Percentiles rank a stretch among this genome's conserved stretches.
Conservation (phyloP, 257 asterid species). For the Ligustrum vulgare region DNA sequence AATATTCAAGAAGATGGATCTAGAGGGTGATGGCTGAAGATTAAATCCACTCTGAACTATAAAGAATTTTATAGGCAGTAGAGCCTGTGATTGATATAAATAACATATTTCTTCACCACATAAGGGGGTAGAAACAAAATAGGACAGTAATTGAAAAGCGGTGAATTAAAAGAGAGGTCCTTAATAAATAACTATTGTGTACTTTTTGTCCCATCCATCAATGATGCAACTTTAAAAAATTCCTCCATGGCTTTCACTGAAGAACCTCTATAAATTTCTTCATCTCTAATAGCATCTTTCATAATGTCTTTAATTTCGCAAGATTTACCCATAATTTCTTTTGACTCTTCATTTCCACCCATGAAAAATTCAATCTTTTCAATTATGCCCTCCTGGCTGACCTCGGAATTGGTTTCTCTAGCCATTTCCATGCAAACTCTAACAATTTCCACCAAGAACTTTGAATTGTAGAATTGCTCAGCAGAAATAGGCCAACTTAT, state of each 20-base stretch:
- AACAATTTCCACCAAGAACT: conserved; percentile 44
- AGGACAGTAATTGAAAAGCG: no score
- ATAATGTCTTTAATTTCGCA: conserved; percentile 34
- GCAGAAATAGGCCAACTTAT: conserved; percentile 65
- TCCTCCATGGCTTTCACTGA: conserved; percentile 56
- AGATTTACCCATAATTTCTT: conserved; percentile 38
- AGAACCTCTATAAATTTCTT: conserved; percentile 36
- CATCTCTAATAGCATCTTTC: conserved; percentile 35
- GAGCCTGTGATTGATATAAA: not conserved
- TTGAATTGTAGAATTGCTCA: conserved; percentile 55
- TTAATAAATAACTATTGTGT: no score
- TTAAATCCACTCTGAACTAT: conserved; percentile 6
- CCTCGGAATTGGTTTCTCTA: conserved; percentile 51
- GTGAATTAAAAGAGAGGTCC: no score
- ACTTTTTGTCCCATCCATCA: conserved; percentile 18
- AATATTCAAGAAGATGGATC: not conserved
- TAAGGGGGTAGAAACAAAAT: no score
- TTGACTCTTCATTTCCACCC: conserved; percentile 39
- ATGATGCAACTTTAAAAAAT: conserved; percentile 36
- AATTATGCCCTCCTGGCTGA: conserved; percentile 41
- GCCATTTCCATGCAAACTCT: conserved; percentile 63
- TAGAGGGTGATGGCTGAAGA: not conserved
- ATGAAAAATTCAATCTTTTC: conserved; percentile 52
- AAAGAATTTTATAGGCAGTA: conserved; percentile 6
- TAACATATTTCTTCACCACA: no score